Conservation (phyloP, 2,329 filamentous ascomycete genomes). For the Calonectria honghensis region DNA sequence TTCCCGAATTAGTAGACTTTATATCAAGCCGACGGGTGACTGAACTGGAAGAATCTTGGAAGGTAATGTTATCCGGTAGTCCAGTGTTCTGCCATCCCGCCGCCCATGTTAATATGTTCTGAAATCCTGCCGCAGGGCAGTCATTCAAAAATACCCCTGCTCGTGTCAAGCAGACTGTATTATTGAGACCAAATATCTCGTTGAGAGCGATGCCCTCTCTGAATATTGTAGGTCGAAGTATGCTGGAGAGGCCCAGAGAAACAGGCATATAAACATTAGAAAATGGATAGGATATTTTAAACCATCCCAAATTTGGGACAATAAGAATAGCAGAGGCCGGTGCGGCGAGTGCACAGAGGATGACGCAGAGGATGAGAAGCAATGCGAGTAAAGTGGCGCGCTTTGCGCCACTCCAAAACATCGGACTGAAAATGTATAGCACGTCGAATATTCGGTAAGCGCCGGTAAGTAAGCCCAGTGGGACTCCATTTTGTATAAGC, state of each 20-base stretch:
- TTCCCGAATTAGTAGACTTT: neutral
- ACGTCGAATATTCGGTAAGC: conserved; percentile 26
- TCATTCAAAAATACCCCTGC: neutral
- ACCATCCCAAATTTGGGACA: conserved; percentile 21
- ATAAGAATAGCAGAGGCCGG: conserved; percentile 35
- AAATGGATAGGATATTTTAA: neutral
- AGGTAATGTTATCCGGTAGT: conserved; percentile 26
- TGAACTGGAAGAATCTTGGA: conserved; percentile 21
- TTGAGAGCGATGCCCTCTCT: neutral
- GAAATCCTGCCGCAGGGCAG: conserved; percentile 20
- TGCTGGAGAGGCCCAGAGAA: neutral
- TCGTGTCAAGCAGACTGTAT: neutral
- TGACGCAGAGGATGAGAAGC: conserved; percentile 5
- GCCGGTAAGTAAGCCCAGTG: conserved; percentile 21
- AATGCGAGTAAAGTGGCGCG: neutral
- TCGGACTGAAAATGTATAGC: neutral
- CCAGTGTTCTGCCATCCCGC: conserved; percentile 13
- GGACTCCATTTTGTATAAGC: conserved; percentile 14
- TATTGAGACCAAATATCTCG: neutral
- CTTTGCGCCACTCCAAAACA: conserved; percentile 23
- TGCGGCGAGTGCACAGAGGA: conserved; percentile 15
- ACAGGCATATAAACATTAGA: neutral
- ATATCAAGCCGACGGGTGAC: conserved; percentile 19
- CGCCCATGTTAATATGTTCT: neutral
- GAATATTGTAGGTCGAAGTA: neutral